Conservation (phyloP, 2,329 filamentous ascomycete species). For the Dactylellina drechsleri region DNA sequence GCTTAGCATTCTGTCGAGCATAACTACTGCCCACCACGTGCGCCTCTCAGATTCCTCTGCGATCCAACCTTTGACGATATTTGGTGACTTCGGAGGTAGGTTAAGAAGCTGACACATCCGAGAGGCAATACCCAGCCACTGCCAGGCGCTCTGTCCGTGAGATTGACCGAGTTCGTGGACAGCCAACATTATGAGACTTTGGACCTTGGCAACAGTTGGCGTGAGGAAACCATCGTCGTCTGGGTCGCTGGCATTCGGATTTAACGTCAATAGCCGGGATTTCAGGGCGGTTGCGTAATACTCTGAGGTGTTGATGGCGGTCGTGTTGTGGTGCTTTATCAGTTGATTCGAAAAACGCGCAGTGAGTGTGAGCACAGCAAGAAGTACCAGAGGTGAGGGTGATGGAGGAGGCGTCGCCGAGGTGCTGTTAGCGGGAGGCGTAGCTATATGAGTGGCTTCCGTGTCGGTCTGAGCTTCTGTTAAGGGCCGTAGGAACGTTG, state of each 20-base stretch:
- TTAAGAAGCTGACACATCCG: conserved; percentile 62
- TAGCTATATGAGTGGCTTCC: conserved; percentile 44
- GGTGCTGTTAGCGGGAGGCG: conserved; percentile 50
- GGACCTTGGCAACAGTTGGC: conserved; percentile 72
- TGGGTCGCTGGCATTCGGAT: conserved; percentile 70
- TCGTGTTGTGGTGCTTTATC: conserved; percentile 65
- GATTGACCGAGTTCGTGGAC: conserved; percentile 73
- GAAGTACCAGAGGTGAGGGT: conserved; percentile 65
- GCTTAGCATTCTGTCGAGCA: conserved; percentile 69
- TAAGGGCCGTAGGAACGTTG: conserved; percentile 60
- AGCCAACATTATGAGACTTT: conserved; percentile 76
- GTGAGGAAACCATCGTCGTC: conserved; percentile 64
- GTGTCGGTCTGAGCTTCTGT: conserved; percentile 55
- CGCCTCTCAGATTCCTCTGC: conserved; percentile 73
- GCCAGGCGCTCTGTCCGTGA: conserved; percentile 72
- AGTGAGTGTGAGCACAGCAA: conserved; percentile 75
- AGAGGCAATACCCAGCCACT: conserved; percentile 71
- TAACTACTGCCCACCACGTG: conserved; percentile 79
- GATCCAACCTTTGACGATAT: conserved; percentile 64
- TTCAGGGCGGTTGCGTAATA: conserved; percentile 57
- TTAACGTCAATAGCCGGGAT: conserved; percentile 67
- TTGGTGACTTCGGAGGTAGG: conserved; percentile 58
- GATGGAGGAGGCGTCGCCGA: conserved; percentile 45
- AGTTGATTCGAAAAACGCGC: conserved; percentile 74
- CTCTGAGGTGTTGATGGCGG: conserved; percentile 56